Conservation (phyloP, 2,329 filamentous ascomycete genomes). For the Microdochium paspali region DNA sequence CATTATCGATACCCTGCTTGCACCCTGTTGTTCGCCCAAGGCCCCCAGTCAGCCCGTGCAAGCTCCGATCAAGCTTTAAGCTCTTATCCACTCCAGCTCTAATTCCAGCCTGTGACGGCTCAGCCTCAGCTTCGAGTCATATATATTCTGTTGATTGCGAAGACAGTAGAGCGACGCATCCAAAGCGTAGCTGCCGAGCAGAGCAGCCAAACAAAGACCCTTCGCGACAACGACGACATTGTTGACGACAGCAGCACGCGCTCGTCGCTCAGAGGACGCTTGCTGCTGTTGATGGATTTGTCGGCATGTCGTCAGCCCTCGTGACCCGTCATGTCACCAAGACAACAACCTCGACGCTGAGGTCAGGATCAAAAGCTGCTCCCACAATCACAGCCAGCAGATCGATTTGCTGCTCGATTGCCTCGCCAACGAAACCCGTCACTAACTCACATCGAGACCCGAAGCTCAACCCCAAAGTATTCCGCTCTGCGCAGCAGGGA, state of each 20-base stretch:
- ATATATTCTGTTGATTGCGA: too few relatives aligned
- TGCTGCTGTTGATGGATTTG: conserved; percentile 18
- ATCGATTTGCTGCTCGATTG: neutral
- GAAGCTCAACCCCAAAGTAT: neutral
- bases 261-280: conserved; percentile 1
- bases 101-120: too few relatives aligned
- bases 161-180: too few relatives aligned
- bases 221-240: too few relatives aligned
- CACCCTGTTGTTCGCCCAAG: too few relatives aligned
- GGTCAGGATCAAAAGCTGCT: neutral
- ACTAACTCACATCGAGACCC: too few relatives aligned
- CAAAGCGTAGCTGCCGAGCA: too few relatives aligned
- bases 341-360: conserved; percentile 11
- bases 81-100: neutral
- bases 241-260: neutral
- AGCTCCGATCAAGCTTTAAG: too few relatives aligned
- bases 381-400: conserved; percentile 4
- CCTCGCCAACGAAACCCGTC: neutral
- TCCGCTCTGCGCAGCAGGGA: neutral
- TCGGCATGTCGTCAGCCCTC: conserved; percentile 31
- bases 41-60: too few relatives aligned
- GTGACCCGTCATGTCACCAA: conserved; percentile 35
- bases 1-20: too few relatives aligned
- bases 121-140: too few relatives aligned
- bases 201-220: too few relatives aligned